Base-by-base conservation (phyloP, 2,329 filamentous ascomycete species). In the Emmonsiellopsis sp. region DNA sequence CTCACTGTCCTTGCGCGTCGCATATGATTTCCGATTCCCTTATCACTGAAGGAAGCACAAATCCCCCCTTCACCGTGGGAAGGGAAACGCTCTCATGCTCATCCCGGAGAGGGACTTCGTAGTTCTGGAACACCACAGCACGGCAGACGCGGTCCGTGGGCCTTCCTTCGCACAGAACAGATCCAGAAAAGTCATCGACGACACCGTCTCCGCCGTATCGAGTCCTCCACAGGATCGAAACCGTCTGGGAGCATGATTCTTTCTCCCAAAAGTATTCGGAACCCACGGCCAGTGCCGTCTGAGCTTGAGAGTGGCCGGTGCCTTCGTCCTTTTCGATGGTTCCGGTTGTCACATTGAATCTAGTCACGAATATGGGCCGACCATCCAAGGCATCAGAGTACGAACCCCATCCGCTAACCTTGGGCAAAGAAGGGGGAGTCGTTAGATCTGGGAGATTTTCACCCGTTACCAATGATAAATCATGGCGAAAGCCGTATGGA, bases 101-200 rank as follows among this genome's bases (percentile, higher is more conserved):
- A 11, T 49, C 42, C 32, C 33, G 33, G 39, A 53, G 10, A 11
- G 13, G 17, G 31, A 10, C 17, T 36, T 39, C 49, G 44, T 43
- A 55, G 33, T 46, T 55, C 33, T 55, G 53, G 37, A 55, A 55
- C 5, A 40, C 53, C 8, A 53, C 45, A 37, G 49, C 53, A 21
- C 39, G 32, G 27, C 43, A 36, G 8, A 14, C 6, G 21, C 2
- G 21, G 40, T 55, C 53, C 2, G 34, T 31, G 13, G 45, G 37
- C 33, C 37, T 53, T 39, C 53, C 49, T 7, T 44, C 31, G 21
- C 49, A 52, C 34, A 53, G 33, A 32, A 47, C 53, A 11, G 40
- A 43, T n/a, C 53, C 53, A 10, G 53, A 40, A 37, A 37, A 34
- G 21, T 27, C 21, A 11, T 43, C 45, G 5, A 32, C 17, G 10